phyloP scores from a whole-genome alignment of 768 basidiomycete genomes.

The Fistulinella prunicolor region DNA sequence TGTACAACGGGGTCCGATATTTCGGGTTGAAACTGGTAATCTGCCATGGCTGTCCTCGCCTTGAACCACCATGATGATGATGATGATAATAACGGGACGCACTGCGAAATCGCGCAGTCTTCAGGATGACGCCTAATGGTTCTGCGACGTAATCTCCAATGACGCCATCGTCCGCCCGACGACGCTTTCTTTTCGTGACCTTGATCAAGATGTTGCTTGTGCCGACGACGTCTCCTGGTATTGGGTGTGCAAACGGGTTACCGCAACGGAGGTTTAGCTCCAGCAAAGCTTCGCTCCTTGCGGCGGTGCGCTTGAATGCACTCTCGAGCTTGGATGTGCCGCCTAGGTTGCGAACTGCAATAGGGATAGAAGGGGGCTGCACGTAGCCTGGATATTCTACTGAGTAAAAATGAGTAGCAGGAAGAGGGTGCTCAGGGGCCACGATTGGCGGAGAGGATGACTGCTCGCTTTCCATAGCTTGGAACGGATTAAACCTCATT shows the following conservation, averaged over 20 bases:
- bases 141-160: conserved; percentile 74
- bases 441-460: conserved; percentile 14
- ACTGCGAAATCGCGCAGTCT: conserved; percentile 91
- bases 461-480: conserved; percentile 12
- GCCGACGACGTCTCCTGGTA: conserved; percentile 73
- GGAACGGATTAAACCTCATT: too few species aligned
- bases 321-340: conserved; percentile 68
- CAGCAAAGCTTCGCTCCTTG: conserved; percentile 61
- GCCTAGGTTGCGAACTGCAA: conserved; percentile 64
- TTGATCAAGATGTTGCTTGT: conserved; percentile 84
- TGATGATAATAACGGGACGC: conserved; percentile 29
- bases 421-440: conserved; percentile 45
- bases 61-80: background rate
- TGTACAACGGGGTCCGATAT: conserved; percentile 65
- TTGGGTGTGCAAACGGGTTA: conserved; percentile 79
- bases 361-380: conserved; percentile 51
- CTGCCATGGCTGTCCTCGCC: conserved; percentile 74
- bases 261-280: conserved; percentile 75
- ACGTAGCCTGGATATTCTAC: conserved; percentile 93
- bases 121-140: conserved; percentile 70
- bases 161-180: conserved; percentile 27
- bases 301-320: conserved; percentile 69
- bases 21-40: conserved; percentile 85
- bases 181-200: conserved; percentile 71
- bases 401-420: conserved; percentile 64